Base-by-base conservation (phyloP, 306 rosid species). In the Senna siamea region DNA sequence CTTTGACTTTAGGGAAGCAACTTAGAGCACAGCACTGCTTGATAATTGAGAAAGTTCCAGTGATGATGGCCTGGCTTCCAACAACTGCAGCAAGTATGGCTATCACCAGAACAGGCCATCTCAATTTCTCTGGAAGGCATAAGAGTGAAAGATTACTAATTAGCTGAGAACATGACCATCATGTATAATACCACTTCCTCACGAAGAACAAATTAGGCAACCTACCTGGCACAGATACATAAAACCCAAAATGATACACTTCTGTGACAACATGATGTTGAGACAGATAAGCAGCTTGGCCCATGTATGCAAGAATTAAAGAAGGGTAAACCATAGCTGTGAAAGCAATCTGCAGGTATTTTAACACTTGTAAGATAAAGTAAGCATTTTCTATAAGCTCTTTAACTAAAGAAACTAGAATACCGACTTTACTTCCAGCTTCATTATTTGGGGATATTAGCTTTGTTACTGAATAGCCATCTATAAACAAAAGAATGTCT, bases 221-320 rank as follows among this genome's bases (percentile, higher is more conserved):
- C 80, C 69, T 85, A 89, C 97, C 94, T 4, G 97, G 97, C 9
- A 91, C 94, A 77, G 97, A 89, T 79, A 85, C 84, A 54, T 91
- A 91, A 79, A 89, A 91, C 55, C 92, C 92, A 40, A 91, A 80
- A 9, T 19, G 64, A 58, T 58, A 76, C 32, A 79, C 75, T 12
- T 62, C 51, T 47, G 52, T 59, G 30, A 62, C 14, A 53, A 4
- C 40, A 63, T 87, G 90, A 60, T 91, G 90, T 47, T 55, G 46
- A 46, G 97, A 91, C 12, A 91, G 86, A 79, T 87, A 91, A 9
- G 97, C 97, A 46, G 97, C 97, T 81, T 91, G 97, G 38, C 97
- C 97, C 97, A 91, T 91, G 53, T 91, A 91, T 8, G 97, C 97
- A 30, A 91, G 90, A 64, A 89, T 69, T 62, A 91, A 79, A 66